These are phyloP conservation scores for Candida vaughaniae DNA, from an alignment of 805 yeast species.

Conservation along the genomic window DNA sequence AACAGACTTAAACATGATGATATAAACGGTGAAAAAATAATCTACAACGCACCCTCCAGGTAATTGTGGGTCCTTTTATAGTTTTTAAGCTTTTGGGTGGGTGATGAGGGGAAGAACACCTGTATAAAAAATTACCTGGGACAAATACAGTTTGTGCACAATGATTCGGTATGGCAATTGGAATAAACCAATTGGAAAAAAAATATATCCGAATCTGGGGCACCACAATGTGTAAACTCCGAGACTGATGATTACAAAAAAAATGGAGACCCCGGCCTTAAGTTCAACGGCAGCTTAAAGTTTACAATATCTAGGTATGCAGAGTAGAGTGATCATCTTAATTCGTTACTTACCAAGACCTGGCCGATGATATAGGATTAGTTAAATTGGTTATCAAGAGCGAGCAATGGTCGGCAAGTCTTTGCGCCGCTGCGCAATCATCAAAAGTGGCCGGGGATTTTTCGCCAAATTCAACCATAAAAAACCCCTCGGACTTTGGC, in stretches of 20 bases:
- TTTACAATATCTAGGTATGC: too few species aligned
- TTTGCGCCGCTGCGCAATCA: not conserved
- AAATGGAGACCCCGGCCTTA: not conserved
- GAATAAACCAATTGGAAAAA: not conserved
- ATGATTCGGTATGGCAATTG: not conserved
- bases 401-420: not conserved
- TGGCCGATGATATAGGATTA: too few species aligned
- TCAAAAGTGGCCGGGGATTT: not conserved
- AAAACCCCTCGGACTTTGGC: too few species aligned
- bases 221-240: not conserved
- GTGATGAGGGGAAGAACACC: slow-evolving; percentile 49
- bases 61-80: slow-evolving; percentile 8
- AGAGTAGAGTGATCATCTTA: too few species aligned
- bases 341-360: too few species aligned
- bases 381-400: too few species aligned
- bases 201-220: not conserved
- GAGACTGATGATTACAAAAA: too few species aligned
- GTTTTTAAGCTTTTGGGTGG: slow-evolving; percentile 1
- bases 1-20: slow-evolving; percentile 9
- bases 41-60: too few species aligned
- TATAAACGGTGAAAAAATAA: too few species aligned
- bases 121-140: slow-evolving; percentile 74
- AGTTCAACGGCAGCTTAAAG: not conserved
- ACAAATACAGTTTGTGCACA: slow-evolving; percentile 62
- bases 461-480: not conserved